Evolutionary conservation across 1,284 basidiomycete genomes (phyloP), one percentile per base, ranked within the genome.

Genomic region (Heliocybe sulcata): DNA sequence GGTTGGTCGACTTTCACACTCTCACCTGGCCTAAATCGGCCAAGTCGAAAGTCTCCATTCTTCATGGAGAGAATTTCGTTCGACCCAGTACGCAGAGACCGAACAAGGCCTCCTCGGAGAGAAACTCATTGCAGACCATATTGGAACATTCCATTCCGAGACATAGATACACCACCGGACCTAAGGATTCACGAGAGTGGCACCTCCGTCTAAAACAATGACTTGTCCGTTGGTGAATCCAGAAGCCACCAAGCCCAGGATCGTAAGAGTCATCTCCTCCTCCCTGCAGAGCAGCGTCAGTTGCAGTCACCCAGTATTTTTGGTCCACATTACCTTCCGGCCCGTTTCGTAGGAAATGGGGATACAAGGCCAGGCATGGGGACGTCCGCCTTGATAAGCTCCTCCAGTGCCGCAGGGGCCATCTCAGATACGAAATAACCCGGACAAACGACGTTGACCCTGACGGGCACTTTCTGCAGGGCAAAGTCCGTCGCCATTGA

Each of bases 311-410:
- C 12, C 10, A 12, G 29, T 47, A 9, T 47, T 19, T 11, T 9
- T 9, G 10, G 11, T 26, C 16, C 6, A 42, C 6, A 23, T 22
- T 26, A 49, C 47, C 23, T 49, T 25, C 47, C 47, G 14, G 8
- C 6, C 47, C 47, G 22, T 25, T 49, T 49, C 3, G 27, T 29
- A 23, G 47, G 47, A 8, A 26, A 20, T 12, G 47, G 47, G 6
- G 47, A 49, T 14, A 49, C 23, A n/a, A 26, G 12, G 12, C 8
- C 47, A n/a, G 22, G 26, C 20, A 38, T 25, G 16, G 26, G 22
- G 25, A 9, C 3, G 11, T 85, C 77, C 2, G 81, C 77, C 23
- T 27, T 49, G 29, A 49, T 12, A 22, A 22, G 22, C 20, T 73
- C 70, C 31, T 65, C 63, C 45, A 23, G 4, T 25, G 10, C 42